Percentiles rank a stretch among this genome's conserved stretches.
Conservation (phyloP, 2,329 filamentous ascomycete species). For the Xenoacremonium recifei region DNA sequence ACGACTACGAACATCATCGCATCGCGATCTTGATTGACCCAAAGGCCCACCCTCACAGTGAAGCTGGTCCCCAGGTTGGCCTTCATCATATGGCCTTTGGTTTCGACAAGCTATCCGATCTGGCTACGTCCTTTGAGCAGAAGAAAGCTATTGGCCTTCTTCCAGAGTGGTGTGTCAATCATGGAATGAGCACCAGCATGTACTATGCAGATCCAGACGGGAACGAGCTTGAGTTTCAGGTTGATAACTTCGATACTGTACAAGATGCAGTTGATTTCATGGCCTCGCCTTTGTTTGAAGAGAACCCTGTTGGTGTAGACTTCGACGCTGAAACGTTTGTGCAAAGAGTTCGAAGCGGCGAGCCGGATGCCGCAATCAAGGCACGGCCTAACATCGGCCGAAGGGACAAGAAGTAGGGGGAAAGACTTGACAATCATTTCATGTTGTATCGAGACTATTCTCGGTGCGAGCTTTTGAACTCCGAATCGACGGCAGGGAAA, state of each 20-base stretch:
- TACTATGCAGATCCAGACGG: slow-evolving; percentile 51
- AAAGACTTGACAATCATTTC: too few species aligned
- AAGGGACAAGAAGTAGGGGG: background rate
- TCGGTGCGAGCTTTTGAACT: too few species aligned
- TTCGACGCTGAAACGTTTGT: slow-evolving; percentile 8
- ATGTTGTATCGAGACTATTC: too few species aligned
- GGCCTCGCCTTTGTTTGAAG: slow-evolving; percentile 29
- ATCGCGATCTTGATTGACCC: background rate
- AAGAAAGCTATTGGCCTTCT: slow-evolving; percentile 31
- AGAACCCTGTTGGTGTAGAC: slow-evolving; percentile 34
- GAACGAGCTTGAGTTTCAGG: slow-evolving; percentile 46
- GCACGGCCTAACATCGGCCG: slow-evolving; percentile 9
- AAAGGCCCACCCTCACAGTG: background rate
- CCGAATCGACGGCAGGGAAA: too few species aligned
- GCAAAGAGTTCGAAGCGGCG: slow-evolving; percentile 5
- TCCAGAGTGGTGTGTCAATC: slow-evolving; percentile 45
- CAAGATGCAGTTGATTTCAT: slow-evolving; percentile 41
- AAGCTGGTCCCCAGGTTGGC: background rate
- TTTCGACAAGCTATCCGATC: background rate
- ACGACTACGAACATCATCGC: background rate
- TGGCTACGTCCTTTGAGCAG: background rate
- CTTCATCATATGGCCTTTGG: slow-evolving; percentile 1
- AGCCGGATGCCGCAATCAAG: slow-evolving; percentile 4
- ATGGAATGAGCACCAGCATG: slow-evolving; percentile 45
- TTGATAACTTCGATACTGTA: slow-evolving; percentile 39